phyloP scores from a whole-genome alignment of 176 grass and related monocot species.

The Calamus simplicifolius region DNA sequence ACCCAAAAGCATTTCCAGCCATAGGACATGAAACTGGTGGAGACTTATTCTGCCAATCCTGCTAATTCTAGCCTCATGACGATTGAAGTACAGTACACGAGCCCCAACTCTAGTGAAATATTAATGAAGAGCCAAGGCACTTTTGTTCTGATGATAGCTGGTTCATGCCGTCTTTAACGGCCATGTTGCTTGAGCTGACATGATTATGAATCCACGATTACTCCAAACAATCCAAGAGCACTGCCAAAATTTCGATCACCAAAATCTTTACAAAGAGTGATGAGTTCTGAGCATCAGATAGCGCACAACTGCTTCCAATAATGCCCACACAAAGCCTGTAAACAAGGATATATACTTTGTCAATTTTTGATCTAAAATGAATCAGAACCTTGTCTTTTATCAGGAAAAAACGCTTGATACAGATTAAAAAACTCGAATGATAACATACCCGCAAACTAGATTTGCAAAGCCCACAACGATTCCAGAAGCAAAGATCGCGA shows the following conservation, averaged over 20 bases:
- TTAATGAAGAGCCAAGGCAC: no score
- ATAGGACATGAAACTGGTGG: no score
- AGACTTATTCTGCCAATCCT: no score
- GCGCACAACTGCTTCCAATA: slow-evolving; percentile 93
- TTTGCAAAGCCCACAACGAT: slow-evolving; percentile 96
- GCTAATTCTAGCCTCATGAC: no score
- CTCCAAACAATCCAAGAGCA: slow-evolving; percentile 89
- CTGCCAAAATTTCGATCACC: slow-evolving; percentile 97
- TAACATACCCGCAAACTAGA: slow-evolving; percentile 75
- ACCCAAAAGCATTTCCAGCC: no score
- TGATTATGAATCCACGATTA: slow-evolving; percentile 96
- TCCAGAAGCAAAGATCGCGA: slow-evolving; percentile 96
- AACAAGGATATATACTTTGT: no score
- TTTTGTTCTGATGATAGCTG: background rate
- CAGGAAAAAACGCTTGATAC: no score
- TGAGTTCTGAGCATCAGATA: slow-evolving; percentile 97
- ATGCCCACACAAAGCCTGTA: slow-evolving; percentile 85
- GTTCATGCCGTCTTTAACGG: slow-evolving; percentile 38
- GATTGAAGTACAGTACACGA: no score
- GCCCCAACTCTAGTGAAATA: no score
- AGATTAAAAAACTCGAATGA: no score
- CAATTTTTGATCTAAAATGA: no score
- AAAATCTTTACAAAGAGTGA: slow-evolving; percentile 94
- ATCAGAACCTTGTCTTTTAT: no score
- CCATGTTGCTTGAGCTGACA: slow-evolving; percentile 97